Base-by-base conservation (phyloP, 2,329 filamentous ascomycete species). In the Fusarium staphyleae region DNA sequence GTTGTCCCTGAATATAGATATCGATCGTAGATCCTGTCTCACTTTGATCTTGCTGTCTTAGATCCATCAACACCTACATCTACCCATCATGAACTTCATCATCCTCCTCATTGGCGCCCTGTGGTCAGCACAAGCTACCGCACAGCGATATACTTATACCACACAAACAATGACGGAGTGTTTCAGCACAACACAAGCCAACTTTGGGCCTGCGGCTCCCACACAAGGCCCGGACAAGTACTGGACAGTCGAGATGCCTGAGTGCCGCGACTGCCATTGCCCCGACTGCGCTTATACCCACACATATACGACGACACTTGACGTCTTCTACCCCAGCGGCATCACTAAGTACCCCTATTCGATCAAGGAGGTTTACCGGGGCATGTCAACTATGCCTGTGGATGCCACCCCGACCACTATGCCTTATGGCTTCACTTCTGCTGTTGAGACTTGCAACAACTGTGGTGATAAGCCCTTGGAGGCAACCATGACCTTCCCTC, bases 401-500 rank as follows among this genome's bases (percentile, higher is more conserved):
- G 52, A 55, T 37, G 39, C 49, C n/a, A 52, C 52, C 5, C 55
- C 58, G 10, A 67, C 63, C 24, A 40, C 19, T 10, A 28, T 62
- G 8, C 65, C 65, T 6, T 65, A 67, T 7, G 65, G 65, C 10
- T 67, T 67, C 41, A 66, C 61, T 2, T 16, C 61, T 8, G 50
- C 30, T 13, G 41, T 57, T 6, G 55, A 60, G 43, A 63, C 52
- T 5, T 67, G 65, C 35, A 58, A 37, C 2, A 50, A 48, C 33
- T 67, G 65, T 9, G 62, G 65, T 6, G 52, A 65, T 30, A 45
- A 65, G 37, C 50, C 63, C n/a, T 32, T 67, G 6, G 43, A 41
- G 18, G 63, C 56, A 37, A 67, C 63, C 15, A 62, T 67, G 65
- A 67, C 63, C 11, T 67, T 63, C 48, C 65, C 65, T 11, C 63